These are phyloP conservation scores for Cyberlindnera mycetangii DNA, from an alignment of 805 yeast genomes.

Conservation along the genomic window DNA sequence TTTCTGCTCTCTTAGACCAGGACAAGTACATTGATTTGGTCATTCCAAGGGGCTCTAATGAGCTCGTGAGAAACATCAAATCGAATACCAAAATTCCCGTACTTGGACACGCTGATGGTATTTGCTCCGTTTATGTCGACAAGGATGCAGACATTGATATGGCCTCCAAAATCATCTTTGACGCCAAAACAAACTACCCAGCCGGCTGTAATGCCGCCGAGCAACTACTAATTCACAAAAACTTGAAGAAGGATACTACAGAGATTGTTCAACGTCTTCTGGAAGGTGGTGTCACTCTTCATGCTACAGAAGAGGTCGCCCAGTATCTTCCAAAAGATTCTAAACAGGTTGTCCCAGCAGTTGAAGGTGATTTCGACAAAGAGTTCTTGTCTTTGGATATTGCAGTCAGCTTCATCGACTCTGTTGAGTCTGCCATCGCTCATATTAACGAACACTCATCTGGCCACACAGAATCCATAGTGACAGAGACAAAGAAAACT, in stretches of 20 bases:
- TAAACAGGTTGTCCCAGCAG: constrained; percentile 43
- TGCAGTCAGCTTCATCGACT: constrained; percentile 62
- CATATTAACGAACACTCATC: constrained; percentile 93
- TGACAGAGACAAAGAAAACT: constrained; percentile 66
- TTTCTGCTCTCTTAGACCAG: constrained; percentile 76
- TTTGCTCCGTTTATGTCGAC: constrained; percentile 86
- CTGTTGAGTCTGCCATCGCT: constrained; percentile 67
- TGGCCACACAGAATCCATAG: constrained; percentile 90
- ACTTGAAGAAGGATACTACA: constrained; percentile 33
- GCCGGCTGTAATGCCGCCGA: constrained; percentile 99
- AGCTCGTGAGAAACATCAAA: constrained; percentile 82
- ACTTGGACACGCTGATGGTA: constrained; percentile 97
- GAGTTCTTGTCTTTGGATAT: constrained; percentile 85
- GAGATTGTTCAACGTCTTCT: constrained; percentile 44
- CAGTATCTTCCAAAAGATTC: constrained; percentile 27
- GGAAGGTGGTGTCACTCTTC: constrained; percentile 69
- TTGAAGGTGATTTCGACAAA: constrained; percentile 67
- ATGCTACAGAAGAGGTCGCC: constrained; percentile 54
- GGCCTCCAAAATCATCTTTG: constrained; percentile 74
- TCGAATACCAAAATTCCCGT: constrained; percentile 91
- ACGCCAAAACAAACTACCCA: constrained; percentile 93
- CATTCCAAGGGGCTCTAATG: constrained; percentile 97
- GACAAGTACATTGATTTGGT: constrained; percentile 92
- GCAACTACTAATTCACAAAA: constrained; percentile 64
- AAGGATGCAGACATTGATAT: constrained; percentile 70